A percentile compares a stretch with the other conserved stretches of the same genome.
Conservation (phyloP, 2,329 filamentous ascomycete genomes). For the Cladosporium halotolerans region DNA sequence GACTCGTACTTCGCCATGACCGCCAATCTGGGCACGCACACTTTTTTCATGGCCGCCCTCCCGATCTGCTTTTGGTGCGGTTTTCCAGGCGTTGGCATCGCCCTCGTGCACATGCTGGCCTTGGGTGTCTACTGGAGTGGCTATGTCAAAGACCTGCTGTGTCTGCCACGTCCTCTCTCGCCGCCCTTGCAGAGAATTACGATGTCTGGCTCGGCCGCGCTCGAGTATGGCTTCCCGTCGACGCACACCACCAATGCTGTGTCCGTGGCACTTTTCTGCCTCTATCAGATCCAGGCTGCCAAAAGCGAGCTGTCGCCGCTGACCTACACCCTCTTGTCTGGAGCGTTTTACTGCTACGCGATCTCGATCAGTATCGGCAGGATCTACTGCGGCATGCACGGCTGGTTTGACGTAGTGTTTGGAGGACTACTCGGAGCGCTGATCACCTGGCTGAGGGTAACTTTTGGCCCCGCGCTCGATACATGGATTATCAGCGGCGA, state of each 20-base stretch:
- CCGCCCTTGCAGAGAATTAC: slow-evolving; percentile 91
- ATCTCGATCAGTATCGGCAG: slow-evolving; percentile 84
- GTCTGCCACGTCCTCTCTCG: slow-evolving; percentile 83
- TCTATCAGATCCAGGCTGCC: slow-evolving; percentile 62
- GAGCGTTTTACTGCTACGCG: slow-evolving; percentile 76
- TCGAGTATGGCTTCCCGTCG: slow-evolving; percentile 96
- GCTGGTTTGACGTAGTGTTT: slow-evolving; percentile 82
- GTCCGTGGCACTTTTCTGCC: slow-evolving; percentile 79
- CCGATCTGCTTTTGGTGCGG: slow-evolving; percentile 97
- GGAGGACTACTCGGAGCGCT: slow-evolving; percentile 70
- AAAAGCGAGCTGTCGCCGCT: slow-evolving; percentile 52
- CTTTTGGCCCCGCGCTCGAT: slow-evolving; percentile 57
- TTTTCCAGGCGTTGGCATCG: slow-evolving; percentile 75
- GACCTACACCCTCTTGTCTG: slow-evolving; percentile 34
- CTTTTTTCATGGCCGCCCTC: slow-evolving; percentile 94
- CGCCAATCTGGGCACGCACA: slow-evolving; percentile 93
- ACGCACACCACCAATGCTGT: slow-evolving; percentile 97
- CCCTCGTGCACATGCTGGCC: slow-evolving; percentile 56
- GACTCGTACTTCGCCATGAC: slow-evolving; percentile 97
- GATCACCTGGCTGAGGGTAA: slow-evolving; percentile 51
- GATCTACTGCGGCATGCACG: slow-evolving; percentile 98
- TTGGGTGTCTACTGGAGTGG: slow-evolving; percentile 66
- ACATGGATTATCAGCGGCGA: slow-evolving; percentile 61
- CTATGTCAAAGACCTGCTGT: slow-evolving; percentile 89
- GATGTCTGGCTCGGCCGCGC: slow-evolving; percentile 89